phyloP scores from a whole-genome alignment of 352 stramenopile genomes.

The Globisporangium perplexum region DNA sequence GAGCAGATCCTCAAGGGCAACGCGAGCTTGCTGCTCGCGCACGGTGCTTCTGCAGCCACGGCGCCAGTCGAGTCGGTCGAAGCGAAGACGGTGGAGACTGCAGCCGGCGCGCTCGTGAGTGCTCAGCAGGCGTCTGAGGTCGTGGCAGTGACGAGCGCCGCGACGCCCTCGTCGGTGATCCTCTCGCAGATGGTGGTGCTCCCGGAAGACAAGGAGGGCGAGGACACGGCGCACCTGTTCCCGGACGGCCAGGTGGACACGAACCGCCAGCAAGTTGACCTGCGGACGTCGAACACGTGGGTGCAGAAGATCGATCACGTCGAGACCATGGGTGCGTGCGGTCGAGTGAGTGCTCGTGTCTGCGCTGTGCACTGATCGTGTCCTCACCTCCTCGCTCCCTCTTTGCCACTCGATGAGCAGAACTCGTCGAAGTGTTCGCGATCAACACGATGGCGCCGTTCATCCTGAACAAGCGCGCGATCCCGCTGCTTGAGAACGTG shows the following conservation, averaged over 20 bases:
- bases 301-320: constrained; percentile 75
- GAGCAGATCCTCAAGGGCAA: constrained; percentile 50
- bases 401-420: constrained; percentile 13
- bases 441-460: constrained; percentile 94
- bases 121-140: constrained; percentile 13
- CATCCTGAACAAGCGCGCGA: constrained; percentile 88
- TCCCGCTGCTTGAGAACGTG: constrained; percentile 59
- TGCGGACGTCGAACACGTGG: constrained; percentile 92
- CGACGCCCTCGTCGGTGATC: constrained; percentile 69
- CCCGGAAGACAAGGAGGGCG: constrained; percentile 75
- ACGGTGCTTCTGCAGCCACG: not conserved
- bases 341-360: not conserved
- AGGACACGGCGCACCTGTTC: constrained; percentile 47
- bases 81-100: not conserved
- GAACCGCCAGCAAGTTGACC: constrained; percentile 92
- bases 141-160: constrained; percentile 9
- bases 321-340: constrained; percentile 52
- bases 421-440: constrained; percentile 79
- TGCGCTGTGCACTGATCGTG: not conserved
- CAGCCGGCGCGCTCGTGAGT: constrained; percentile 22
- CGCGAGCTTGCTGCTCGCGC: constrained; percentile 26
- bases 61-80: not conserved
- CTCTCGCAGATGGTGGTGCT: constrained; percentile 88
- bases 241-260: constrained; percentile 79
- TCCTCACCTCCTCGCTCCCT: constrained; percentile 1